Evolutionary conservation across 129 eudicot species (phyloP).

Genomic region (Silybum marianum): DNA sequence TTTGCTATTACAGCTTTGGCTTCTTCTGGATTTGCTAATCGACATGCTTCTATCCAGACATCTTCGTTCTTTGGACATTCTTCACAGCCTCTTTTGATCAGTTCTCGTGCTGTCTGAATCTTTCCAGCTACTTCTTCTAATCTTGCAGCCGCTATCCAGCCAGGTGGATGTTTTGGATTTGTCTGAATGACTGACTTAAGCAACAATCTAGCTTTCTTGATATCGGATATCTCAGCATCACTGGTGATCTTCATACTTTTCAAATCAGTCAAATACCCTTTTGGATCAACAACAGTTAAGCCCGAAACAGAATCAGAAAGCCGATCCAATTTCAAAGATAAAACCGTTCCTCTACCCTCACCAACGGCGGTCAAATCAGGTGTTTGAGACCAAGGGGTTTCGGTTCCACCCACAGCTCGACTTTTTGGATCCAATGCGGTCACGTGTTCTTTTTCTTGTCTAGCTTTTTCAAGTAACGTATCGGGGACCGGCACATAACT

Average conservation of each 20-base stretch:
- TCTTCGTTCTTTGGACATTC: slow-evolving; percentile 95
- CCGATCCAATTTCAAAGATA: slow-evolving; percentile 79
- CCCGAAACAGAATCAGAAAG: slow-evolving; percentile 90
- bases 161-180: slow-evolving; percentile 88
- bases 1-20: slow-evolving; percentile 95
- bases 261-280: slow-evolving; percentile 88
- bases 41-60: slow-evolving; percentile 92
- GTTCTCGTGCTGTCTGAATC: slow-evolving; percentile 65
- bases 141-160: slow-evolving; percentile 96
- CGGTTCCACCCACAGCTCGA: slow-evolving; percentile 83
- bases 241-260: slow-evolving; percentile 95
- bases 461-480: slow-evolving; percentile 87
- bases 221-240: slow-evolving; percentile 93
- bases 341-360: slow-evolving; percentile 92
- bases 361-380: slow-evolving; percentile 99
- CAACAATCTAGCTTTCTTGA: slow-evolving; percentile 82
- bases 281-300: slow-evolving; percentile 84
- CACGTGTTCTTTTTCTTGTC: slow-evolving; percentile 91
- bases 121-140: slow-evolving; percentile 93
- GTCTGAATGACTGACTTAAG: slow-evolving; percentile 85
- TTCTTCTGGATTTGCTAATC: slow-evolving; percentile 64
- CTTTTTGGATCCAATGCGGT: slow-evolving; percentile 89
- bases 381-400: slow-evolving; percentile 87
- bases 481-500: slow-evolving; percentile 91
- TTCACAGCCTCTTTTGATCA: slow-evolving; percentile 78